phyloP scores from a whole-genome alignment of 1,139 yeast genomes.

The Magnusiomyces ingens region DNA sequence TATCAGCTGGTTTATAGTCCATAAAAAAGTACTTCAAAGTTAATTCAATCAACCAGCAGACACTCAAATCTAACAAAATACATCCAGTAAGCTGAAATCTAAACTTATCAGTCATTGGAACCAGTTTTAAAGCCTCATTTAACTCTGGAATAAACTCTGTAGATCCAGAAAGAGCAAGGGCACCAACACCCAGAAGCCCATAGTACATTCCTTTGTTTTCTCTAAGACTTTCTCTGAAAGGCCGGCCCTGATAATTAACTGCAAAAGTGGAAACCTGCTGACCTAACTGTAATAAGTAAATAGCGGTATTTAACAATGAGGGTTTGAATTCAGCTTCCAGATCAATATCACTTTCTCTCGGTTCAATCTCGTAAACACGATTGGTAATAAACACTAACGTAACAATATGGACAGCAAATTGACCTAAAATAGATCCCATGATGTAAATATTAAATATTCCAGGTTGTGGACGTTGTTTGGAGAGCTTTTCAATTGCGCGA shows the following conservation, averaged over 20 bases:
- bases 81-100: conserved; percentile 69
- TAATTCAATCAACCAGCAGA: conserved; percentile 74
- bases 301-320: conserved; percentile 89
- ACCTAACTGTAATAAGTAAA: conserved; percentile 86
- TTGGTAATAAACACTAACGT: conserved; percentile 76
- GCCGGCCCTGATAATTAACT: conserved; percentile 94
- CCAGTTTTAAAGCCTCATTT: conserved; percentile 86
- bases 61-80: conserved; percentile 68
- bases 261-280: conserved; percentile 98
- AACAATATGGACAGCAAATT: conserved; percentile 84
- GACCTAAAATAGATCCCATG: conserved; percentile 96
- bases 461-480: conserved; percentile 95
- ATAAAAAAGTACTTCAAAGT: conserved; percentile 75
- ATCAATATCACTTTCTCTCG: conserved; percentile 83
- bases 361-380: conserved; percentile 81
- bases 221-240: conserved; percentile 84
- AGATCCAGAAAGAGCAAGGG: conserved; percentile 81
- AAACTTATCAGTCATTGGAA: conserved; percentile 72
- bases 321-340: conserved; percentile 85
- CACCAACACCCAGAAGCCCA: conserved; percentile 88
- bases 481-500: conserved; percentile 78
- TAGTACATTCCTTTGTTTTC: conserved; percentile 97
- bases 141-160: conserved; percentile 94
- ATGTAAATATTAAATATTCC: conserved; percentile 92
- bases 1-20: conserved; percentile 90